Evolutionary conservation across 352 stramenopile species (phyloP), one percentile per base, ranked within the genome.

Genomic region (Elongisporangium undulatum): DNA sequence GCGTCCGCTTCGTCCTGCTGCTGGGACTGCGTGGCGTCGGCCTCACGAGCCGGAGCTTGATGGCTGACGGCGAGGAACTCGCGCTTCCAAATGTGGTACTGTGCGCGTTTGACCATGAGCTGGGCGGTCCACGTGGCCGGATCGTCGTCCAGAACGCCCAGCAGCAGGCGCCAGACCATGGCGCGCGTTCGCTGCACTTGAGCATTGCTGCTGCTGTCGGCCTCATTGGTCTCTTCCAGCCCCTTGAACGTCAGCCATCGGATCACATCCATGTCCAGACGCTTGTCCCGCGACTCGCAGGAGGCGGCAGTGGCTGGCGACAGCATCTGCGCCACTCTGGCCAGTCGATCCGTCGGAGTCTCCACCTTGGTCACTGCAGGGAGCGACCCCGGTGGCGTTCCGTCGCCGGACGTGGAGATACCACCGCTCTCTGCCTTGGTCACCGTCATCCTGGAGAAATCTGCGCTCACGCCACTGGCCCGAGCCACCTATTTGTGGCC

Each of bases 151-250:
- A 82, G 54, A 10, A 78, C 58, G 0, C 76, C 74, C 22, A 86
- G 69, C 20, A 82, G 53, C 2, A 81, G n/a, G 2, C 70, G 63
- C 76, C 76, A 86, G 0, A 62, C 72, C 4, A 74, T 51, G 3
- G 72, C 58, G 39, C 72, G 71, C 2, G 67, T 56, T 49, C 16
- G 19, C 24, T 26, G 16, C 12, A 15, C 19, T n/a, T 3, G 0
- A 59, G 9, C 38, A 6, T 17, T 2, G 12, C 5, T 16, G 21
- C 60, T 52, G 3, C n/a, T 29, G 1, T 21, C 29, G 7, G 10
- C 19, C 16, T 4, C 23, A 4, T 52, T 16, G 4, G 10, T 29
- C 5, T 60, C 26, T 12, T 41, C 55, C 2, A 41, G 39, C 15
- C 50, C 64, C 5, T 51, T 48, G 49, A 65, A 75, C 5, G 68